phyloP scores from a whole-genome alignment of 1,284 basidiomycete species.

The Malassezia cuniculi region DNA sequence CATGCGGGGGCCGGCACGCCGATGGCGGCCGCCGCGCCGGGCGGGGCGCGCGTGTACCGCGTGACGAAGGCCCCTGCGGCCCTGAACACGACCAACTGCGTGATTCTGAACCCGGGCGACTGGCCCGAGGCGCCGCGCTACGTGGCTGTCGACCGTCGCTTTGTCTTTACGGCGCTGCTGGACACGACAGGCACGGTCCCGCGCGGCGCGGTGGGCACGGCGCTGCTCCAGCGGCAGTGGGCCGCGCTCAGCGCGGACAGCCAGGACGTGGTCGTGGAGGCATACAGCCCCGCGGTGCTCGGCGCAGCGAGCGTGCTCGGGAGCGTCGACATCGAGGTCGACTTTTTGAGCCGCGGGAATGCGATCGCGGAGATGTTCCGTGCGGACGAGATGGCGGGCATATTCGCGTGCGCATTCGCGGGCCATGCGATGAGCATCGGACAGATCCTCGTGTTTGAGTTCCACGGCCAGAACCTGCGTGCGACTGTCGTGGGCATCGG shows the following conservation, averaged over 20 bases:
- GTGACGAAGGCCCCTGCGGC: slow-evolving; percentile 27
- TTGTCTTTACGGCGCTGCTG: slow-evolving; percentile 31
- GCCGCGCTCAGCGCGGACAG: slow-evolving; percentile 34
- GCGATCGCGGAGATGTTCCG: slow-evolving; percentile 46
- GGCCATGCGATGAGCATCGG: slow-evolving; percentile 52
- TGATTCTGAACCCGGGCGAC: slow-evolving; percentile 35
- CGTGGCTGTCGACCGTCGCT: slow-evolving; percentile 33
- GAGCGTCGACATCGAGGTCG: slow-evolving; percentile 35
- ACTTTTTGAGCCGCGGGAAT: slow-evolving; percentile 27
- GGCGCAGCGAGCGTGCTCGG: slow-evolving; percentile 36
- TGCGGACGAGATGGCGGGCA: slow-evolving; percentile 67
- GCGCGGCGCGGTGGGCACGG: slow-evolving; percentile 31
- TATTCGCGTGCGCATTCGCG: slow-evolving; percentile 63
- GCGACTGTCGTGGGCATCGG: slow-evolving; percentile 58
- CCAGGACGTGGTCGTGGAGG: slow-evolving; percentile 30
- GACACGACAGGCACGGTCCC: slow-evolving; percentile 28
- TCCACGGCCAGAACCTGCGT: slow-evolving; percentile 72
- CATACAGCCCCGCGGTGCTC: slow-evolving; percentile 30
- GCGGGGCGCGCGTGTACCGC: slow-evolving; percentile 13
- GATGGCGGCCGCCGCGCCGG: no score
- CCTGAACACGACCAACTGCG: slow-evolving; percentile 32
- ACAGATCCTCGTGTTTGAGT: slow-evolving; percentile 75
- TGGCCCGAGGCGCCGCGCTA: slow-evolving; percentile 37
- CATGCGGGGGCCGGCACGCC: no score
- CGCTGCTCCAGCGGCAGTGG: slow-evolving; percentile 36